These are phyloP conservation scores for Hypomontagnella submonticulosa DNA, from an alignment of 495 filamentous ascomycete species.

Conservation along the genomic window DNA sequence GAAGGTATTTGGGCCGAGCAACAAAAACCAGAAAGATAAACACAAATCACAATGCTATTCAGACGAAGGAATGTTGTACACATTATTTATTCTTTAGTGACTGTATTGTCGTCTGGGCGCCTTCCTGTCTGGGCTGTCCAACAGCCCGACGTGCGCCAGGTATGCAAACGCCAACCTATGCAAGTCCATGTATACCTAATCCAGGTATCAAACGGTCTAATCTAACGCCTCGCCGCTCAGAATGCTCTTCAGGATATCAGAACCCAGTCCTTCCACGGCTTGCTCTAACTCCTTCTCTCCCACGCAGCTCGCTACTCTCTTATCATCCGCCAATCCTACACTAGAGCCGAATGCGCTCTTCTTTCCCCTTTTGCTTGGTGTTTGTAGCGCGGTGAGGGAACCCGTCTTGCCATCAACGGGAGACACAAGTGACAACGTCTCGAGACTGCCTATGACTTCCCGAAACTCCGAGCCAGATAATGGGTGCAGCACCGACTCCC, in stretches of 20 bases:
- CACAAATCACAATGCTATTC: too few relatives aligned
- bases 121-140: constrained; percentile 1
- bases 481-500: constrained; percentile 85
- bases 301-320: constrained; percentile 78
- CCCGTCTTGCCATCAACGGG: constrained; percentile 78
- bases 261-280: constrained; percentile 75
- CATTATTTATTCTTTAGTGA: too few relatives aligned
- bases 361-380: constrained; percentile 67
- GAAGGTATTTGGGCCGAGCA: too few relatives aligned
- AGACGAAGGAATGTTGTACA: too few relatives aligned
- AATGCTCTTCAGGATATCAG: constrained; percentile 64
- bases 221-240: constrained; percentile 63
- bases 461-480: constrained; percentile 90
- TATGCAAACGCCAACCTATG: constrained; percentile 41
- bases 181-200: constrained; percentile 14
- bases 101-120: too few relatives aligned
- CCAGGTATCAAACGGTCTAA: constrained; percentile 20
- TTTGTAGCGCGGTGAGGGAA: constrained; percentile 66
- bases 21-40: too few relatives aligned
- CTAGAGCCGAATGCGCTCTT: constrained; percentile 53
- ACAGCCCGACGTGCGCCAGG: constrained; percentile 24
- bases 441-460: constrained; percentile 89
- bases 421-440: constrained; percentile 83
- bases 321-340: constrained; percentile 66
- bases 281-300: constrained; percentile 79